Conservation (phyloP, 2,329 filamentous ascomycete species). For the Aspergillus sp. region DNA sequence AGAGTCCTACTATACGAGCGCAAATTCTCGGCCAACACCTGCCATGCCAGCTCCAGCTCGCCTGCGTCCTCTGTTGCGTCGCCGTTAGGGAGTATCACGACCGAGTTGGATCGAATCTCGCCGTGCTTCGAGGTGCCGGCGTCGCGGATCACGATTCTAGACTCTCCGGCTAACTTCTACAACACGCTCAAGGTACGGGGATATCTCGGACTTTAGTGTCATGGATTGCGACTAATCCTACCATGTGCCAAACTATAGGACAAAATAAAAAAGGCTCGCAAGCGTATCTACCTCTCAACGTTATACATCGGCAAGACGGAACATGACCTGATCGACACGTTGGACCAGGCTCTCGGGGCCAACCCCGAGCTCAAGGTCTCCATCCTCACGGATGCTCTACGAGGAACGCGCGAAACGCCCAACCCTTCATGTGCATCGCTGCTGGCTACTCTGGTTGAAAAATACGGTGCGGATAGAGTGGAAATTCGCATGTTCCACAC, state of each 20-base stretch:
- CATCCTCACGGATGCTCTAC: conserved; percentile 85
- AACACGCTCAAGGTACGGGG: conserved; percentile 74
- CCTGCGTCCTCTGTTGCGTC: conserved; percentile 34
- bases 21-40: conserved; percentile 40
- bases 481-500: conserved; percentile 98
- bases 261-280: conserved; percentile 78
- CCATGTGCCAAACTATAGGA: conserved; percentile 49
- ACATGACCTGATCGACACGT: conserved; percentile 77
- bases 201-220: not conserved
- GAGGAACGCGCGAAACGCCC: conserved; percentile 88
- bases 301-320: conserved; percentile 95
- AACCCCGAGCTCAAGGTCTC: conserved; percentile 80
- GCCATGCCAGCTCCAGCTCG: conserved; percentile 25
- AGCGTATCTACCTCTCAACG: conserved; percentile 87
- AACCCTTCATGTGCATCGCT: conserved; percentile 84
- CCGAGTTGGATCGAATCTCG: conserved; percentile 82
- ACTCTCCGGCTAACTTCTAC: conserved; percentile 86
- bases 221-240: conserved; percentile 4
- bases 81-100: conserved; percentile 61
- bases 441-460: conserved; percentile 75
- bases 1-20: conserved; percentile 36
- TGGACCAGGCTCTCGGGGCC: conserved; percentile 70
- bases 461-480: conserved; percentile 81
- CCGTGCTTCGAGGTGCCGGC: conserved; percentile 87
- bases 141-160: conserved; percentile 76